A percentile compares a stretch with the other conserved stretches of the same genome.
phyloP scores from a whole-genome alignment of 208 protist species.

The Trypanosoma theileri region DNA sequence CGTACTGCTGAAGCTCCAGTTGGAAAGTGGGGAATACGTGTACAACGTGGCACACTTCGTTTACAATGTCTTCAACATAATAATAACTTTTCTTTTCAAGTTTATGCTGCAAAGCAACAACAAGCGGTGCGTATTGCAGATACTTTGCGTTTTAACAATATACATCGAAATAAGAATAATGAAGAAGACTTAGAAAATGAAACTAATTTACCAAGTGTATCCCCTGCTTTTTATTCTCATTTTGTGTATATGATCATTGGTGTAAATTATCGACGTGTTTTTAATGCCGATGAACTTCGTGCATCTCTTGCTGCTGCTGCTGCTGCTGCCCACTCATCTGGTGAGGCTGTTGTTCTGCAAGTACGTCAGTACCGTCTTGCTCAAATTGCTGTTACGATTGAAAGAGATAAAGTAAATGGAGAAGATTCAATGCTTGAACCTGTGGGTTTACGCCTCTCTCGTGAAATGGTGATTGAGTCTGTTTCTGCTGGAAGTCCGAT shows the following conservation, averaged over 20 bases:
- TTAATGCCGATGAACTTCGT: conserved; percentile 12
- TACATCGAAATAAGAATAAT: neutral
- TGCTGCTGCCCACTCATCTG: conserved; percentile 10
- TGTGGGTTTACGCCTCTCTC: conserved; percentile 60
- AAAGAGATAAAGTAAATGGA: conserved; percentile 27
- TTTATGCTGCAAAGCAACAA: conserved; percentile 60
- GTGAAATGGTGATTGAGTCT: conserved; percentile 45
- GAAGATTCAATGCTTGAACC: conserved; percentile 41
- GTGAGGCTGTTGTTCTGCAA: conserved; percentile 57
- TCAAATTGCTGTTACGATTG: conserved; percentile 39
- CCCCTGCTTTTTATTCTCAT: conserved; percentile 24
- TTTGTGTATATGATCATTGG: conserved; percentile 60
- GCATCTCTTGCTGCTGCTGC: conserved; percentile 23
- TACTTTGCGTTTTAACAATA: conserved; percentile 34
- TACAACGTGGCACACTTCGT: conserved; percentile 55
- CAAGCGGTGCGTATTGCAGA: conserved; percentile 67
- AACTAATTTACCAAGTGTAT: neutral
- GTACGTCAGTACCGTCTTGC: conserved; percentile 65
- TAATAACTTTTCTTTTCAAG: conserved; percentile 63
- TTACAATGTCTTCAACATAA: conserved; percentile 58
- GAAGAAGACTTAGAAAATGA: neutral
- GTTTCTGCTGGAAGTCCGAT: conserved; percentile 46
- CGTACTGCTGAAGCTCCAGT: conserved; percentile 34
- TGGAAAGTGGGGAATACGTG: conserved; percentile 67
- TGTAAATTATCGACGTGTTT: conserved; percentile 50